These are phyloP conservation scores for Tolypocladium nubicola DNA, from an alignment of 2,329 filamentous ascomycete species.

Conservation along the genomic window DNA sequence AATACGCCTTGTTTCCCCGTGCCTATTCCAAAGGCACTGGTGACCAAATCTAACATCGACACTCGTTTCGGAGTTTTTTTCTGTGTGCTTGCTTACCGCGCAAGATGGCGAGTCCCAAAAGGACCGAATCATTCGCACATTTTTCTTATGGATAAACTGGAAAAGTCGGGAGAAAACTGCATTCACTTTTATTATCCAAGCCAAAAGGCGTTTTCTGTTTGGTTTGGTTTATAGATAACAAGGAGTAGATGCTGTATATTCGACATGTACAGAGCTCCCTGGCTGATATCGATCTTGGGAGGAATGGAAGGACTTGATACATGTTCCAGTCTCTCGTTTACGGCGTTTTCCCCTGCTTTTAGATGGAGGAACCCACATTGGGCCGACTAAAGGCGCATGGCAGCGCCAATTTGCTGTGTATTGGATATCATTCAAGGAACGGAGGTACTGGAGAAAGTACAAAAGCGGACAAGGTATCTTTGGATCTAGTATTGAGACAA, in stretches of 20 bases:
- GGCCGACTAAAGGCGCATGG: not conserved
- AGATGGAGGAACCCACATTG: not conserved
- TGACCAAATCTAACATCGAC: conserved; percentile 17
- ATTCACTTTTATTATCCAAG: not conserved
- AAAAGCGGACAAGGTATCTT: not conserved
- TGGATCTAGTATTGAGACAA: not conserved
- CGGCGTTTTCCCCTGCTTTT: not conserved
- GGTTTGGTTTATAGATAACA: not conserved
- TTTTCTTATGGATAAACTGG: not conserved
- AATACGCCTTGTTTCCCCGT: conserved; percentile 36
- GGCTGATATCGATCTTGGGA: not conserved
- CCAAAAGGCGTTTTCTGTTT: not conserved
- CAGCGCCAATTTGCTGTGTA: not conserved
- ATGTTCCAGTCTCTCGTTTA: not conserved
- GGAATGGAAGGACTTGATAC: not conserved
- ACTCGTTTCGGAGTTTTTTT: not conserved
- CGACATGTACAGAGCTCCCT: not conserved
- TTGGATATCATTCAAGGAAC: not conserved
- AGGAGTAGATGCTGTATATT: not conserved
- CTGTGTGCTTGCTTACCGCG: not conserved
- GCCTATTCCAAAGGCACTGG: conserved; percentile 18
- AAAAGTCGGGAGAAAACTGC: not conserved
- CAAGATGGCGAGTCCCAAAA: not conserved
- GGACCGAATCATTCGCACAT: not conserved
- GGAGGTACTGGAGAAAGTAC: not conserved